phyloP scores from a whole-genome alignment of 2,329 filamentous ascomycete species.

The Emmonsiellopsis sp. region DNA sequence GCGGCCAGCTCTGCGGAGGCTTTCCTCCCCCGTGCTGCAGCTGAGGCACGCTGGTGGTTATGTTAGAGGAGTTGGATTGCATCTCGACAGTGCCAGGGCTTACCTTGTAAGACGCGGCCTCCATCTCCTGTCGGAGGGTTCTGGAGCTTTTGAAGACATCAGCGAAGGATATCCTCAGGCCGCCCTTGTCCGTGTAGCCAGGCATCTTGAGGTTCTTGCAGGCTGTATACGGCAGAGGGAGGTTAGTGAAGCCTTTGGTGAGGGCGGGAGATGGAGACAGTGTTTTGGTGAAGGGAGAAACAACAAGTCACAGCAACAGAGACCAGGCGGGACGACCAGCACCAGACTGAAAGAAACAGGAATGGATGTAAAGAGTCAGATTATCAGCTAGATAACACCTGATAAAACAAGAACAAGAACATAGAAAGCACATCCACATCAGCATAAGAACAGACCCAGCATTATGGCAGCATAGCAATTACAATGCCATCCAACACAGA shows the following conservation, averaged over 20 bases:
- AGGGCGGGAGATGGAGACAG: neutral
- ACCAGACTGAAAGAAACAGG: neutral
- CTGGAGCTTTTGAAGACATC: slow-evolving; percentile 17
- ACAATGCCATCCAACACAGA: too few species aligned
- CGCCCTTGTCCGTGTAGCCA: neutral
- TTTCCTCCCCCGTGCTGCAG: neutral
- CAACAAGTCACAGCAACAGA: neutral
- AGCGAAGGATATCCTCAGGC: slow-evolving; percentile 11
- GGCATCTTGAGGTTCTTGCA: slow-evolving; percentile 4
- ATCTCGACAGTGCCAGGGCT: neutral
- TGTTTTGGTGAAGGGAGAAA: neutral
- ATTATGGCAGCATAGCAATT: too few species aligned
- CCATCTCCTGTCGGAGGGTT: slow-evolving; percentile 12
- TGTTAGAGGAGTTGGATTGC: neutral
- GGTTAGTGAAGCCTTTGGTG: neutral
- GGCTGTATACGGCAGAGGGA: too few species aligned
- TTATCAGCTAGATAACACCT: neutral
- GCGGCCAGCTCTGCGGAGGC: neutral
- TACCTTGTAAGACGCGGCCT: slow-evolving; percentile 11
- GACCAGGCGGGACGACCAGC: neutral
- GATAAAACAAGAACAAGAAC: neutral
- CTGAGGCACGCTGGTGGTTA: neutral
- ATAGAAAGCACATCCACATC: neutral
- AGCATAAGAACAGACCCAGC: too few species aligned
- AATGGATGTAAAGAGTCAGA: neutral